Evolutionary conservation across 768 basidiomycete species (phyloP).

Genomic region (Xerocomus brunneocitrinus): DNA sequence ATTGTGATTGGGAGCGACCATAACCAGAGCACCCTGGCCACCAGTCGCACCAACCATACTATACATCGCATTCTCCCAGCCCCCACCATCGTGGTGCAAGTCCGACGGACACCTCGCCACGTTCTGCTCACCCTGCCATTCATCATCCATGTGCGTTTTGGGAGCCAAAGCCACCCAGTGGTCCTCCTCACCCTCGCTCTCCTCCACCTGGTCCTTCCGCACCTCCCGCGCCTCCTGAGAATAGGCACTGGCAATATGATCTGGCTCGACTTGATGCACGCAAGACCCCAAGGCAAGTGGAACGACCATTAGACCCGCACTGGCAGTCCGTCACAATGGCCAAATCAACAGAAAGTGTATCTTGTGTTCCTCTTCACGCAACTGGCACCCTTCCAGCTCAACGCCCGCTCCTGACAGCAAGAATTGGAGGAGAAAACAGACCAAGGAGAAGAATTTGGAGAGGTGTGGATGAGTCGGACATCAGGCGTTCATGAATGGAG

Average conservation of each 20-base stretch:
- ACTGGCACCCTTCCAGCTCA: slow-evolving; percentile 41
- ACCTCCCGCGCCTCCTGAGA: slow-evolving; percentile 39
- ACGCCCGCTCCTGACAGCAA: slow-evolving; percentile 40
- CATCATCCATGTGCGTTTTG: slow-evolving; percentile 43
- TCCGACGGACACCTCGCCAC: slow-evolving; percentile 60
- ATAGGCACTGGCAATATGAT: slow-evolving; percentile 56
- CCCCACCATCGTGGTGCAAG: slow-evolving; percentile 40
- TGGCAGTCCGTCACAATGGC: slow-evolving; percentile 37
- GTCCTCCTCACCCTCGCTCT: slow-evolving; percentile 27
- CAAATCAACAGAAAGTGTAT: slow-evolving; percentile 42
- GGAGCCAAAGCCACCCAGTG: slow-evolving; percentile 52
- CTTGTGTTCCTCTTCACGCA: slow-evolving; percentile 27
- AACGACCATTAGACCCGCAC: slow-evolving; percentile 25
- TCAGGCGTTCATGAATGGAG: slow-evolving; percentile 64
- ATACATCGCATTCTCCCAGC: slow-evolving; percentile 33
- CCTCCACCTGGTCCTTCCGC: slow-evolving; percentile 33
- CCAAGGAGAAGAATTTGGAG: slow-evolving; percentile 48
- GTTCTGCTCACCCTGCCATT: slow-evolving; percentile 41
- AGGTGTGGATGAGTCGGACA: slow-evolving; percentile 21
- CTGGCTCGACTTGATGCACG: slow-evolving; percentile 49
- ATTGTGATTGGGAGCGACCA: slow-evolving; percentile 48
- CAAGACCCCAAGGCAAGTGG: slow-evolving; percentile 35
- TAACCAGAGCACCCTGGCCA: slow-evolving; percentile 34
- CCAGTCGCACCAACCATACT: slow-evolving; percentile 4
- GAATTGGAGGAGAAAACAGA: slow-evolving; percentile 39